Conservation (phyloP, 768 basidiomycete genomes). For the Collybiopsis luxurians region DNA sequence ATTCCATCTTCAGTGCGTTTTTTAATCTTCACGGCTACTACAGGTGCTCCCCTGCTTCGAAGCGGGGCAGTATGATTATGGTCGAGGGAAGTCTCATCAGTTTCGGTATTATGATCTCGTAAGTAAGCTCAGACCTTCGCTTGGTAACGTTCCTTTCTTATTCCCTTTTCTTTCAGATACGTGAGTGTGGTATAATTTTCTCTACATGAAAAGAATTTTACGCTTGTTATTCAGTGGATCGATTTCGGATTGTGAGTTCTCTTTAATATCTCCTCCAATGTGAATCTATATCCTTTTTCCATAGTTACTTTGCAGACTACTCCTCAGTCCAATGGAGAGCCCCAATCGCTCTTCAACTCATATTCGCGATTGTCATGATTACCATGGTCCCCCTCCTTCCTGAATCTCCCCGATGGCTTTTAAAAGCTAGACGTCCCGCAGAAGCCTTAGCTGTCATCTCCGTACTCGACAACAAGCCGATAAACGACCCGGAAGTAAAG, state of each 20-base stretch:
- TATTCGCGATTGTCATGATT: constrained; percentile 56
- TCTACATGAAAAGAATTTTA: constrained; percentile 1
- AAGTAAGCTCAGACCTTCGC: constrained; percentile 25
- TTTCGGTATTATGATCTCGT: constrained; percentile 63
- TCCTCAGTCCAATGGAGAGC: constrained; percentile 62
- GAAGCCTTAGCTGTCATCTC: constrained; percentile 61
- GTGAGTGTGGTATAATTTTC: constrained; percentile 2
- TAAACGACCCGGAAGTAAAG: constrained; percentile 43
- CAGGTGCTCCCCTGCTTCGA: constrained; percentile 48
- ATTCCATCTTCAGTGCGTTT: no score
- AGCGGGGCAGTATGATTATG: constrained; percentile 61
- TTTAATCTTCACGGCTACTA: background rate
- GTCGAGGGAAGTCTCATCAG: constrained; percentile 64
- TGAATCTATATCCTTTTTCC: background rate
- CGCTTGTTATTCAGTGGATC: constrained; percentile 64
- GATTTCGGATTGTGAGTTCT: constrained; percentile 54
- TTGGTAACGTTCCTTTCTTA: background rate
- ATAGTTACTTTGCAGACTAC: constrained; percentile 47
- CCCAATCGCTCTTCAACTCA: constrained; percentile 58
- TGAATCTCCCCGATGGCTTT: constrained; percentile 60
- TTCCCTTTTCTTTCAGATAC: background rate
- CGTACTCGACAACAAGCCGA: constrained; percentile 53
- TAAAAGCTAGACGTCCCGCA: constrained; percentile 50
- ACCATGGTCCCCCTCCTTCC: no score
- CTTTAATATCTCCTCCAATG: no score